Evolutionary conservation across 176 grass and related monocot species (phyloP), one percentile per base, ranked within the genome.

Genomic region (Juncus inflexus): DNA sequence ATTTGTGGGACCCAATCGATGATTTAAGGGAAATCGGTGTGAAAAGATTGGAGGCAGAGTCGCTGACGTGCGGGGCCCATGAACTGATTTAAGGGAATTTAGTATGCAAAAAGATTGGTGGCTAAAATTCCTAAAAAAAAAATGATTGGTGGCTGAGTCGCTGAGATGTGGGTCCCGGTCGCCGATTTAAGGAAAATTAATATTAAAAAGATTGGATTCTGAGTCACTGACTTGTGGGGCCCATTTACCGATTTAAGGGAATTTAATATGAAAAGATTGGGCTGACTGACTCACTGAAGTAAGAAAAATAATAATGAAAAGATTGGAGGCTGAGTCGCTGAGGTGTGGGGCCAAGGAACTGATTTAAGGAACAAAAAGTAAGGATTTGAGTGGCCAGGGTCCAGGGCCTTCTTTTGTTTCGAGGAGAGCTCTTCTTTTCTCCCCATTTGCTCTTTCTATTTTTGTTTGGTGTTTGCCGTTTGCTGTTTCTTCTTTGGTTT

Each of bases 371-470:
- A 2, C 52, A 58, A 16, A 71, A 39, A 35, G 52, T 60, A 43
- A 19, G 12, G 68, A 71, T 71, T 71, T 71, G 68, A 52, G 38
- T 71, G 54, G 68, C 38, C 54, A 59, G 40, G 15, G 54, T 37
- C 67, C 41, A 40, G 0, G 9, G 9, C 43, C 9, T 9, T 9
- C 9, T 5, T 0, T 47, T 9, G 43, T 5, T 9, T 47, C 1
- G 43, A 47, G 4, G 6, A 6, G 43, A 9, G 43, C 43, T 9
- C 9, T 47, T 47, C 9, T 47, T 47, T 47, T 47, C 9, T 47
- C 43, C 9, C 0, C 43, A 47, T 7, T 4, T 47, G 43, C 43
- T 47, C 43, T 47, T 47, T 47, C 43, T 47, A 47, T 47, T 47
- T 47, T 47, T 6, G 43, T 47, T 47, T 28, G 19, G 1, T 28